phyloP scores from a whole-genome alignment of 192 early-diverging fungal genomes.

The Lunasporangiospora selenospora region DNA sequence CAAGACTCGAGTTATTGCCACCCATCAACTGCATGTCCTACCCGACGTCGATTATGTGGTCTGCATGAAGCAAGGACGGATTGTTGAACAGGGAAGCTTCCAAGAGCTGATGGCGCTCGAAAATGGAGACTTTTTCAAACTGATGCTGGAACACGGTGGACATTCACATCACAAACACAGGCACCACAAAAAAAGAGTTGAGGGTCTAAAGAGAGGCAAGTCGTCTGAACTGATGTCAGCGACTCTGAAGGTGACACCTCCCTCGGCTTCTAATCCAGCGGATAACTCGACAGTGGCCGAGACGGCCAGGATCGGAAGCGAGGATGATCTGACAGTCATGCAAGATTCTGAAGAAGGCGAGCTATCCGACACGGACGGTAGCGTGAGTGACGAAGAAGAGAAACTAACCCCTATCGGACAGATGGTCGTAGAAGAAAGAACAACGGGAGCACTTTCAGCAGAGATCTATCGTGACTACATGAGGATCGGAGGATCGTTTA shows the following conservation, averaged over 20 bases:
- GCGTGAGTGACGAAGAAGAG: background rate
- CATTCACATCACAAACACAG: conserved; percentile 24
- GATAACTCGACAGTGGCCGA: background rate
- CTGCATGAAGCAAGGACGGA: conserved; percentile 74
- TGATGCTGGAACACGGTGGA: conserved; percentile 76
- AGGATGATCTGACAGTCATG: conserved; percentile 31
- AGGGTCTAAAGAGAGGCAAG: conserved; percentile 2
- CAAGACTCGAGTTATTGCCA: conserved; percentile 86
- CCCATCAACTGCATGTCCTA: conserved; percentile 81
- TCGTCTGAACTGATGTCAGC: no score
- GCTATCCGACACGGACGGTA: no score
- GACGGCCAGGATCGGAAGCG: conserved; percentile 10
- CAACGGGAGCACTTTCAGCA: conserved; percentile 14
- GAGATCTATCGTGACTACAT: conserved; percentile 28
- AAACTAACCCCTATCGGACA: conserved; percentile 3
- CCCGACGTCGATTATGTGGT: conserved; percentile 71
- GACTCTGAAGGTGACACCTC: no score
- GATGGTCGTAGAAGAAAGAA: conserved; percentile 35
- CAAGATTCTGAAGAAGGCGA: conserved; percentile 11
- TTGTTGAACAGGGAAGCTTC: conserved; percentile 73
- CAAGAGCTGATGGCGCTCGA: conserved; percentile 66
- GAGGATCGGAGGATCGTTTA: conserved; percentile 7
- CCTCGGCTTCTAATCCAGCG: no score
- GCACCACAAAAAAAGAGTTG: background rate
- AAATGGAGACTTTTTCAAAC: conserved; percentile 58